A percentile compares a stretch with the other conserved stretches of the same genome.
phyloP scores from a whole-genome alignment of 225 moss, liverwort and hornwort species.

The Neckera pumila region DNA sequence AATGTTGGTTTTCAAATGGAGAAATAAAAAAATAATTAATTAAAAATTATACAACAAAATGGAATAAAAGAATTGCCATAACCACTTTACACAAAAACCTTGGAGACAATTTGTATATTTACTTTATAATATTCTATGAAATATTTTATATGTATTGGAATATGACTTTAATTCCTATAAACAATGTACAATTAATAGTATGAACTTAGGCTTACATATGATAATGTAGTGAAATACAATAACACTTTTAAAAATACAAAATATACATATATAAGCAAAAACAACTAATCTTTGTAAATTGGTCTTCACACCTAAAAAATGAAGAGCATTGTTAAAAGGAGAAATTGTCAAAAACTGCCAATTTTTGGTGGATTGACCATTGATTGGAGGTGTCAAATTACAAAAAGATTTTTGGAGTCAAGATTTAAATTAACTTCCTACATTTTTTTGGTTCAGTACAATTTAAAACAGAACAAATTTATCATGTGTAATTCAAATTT shows the following conservation, averaged over 20 bases:
- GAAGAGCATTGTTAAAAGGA: too few species aligned
- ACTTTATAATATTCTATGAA: not conserved
- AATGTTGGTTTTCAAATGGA: too few species aligned
- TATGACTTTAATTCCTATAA: too few species aligned
- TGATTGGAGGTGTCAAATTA: not conserved
- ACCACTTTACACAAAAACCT: not conserved
- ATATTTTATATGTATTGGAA: too few species aligned
- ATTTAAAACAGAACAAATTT: fast-evolving
- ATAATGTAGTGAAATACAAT: too few species aligned
- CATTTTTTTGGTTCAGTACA: not conserved
- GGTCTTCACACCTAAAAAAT: too few species aligned
- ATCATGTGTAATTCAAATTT: not conserved
- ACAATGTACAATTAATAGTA: too few species aligned
- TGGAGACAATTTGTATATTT: not conserved
- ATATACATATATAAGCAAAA: too few species aligned
- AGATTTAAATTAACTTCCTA: not conserved
- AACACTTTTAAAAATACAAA: too few species aligned
- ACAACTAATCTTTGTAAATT: too few species aligned
- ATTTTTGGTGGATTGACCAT: not conserved
- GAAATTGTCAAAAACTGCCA: too few species aligned
- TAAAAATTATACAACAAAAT: not conserved
- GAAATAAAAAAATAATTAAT: not conserved
- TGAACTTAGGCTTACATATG: too few species aligned
- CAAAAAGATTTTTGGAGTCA: fast-evolving
- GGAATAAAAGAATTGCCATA: not conserved